These are phyloP conservation scores for Bipolaris oryzae DNA, from an alignment of 2,329 filamentous ascomycete species.

Conservation along the genomic window DNA sequence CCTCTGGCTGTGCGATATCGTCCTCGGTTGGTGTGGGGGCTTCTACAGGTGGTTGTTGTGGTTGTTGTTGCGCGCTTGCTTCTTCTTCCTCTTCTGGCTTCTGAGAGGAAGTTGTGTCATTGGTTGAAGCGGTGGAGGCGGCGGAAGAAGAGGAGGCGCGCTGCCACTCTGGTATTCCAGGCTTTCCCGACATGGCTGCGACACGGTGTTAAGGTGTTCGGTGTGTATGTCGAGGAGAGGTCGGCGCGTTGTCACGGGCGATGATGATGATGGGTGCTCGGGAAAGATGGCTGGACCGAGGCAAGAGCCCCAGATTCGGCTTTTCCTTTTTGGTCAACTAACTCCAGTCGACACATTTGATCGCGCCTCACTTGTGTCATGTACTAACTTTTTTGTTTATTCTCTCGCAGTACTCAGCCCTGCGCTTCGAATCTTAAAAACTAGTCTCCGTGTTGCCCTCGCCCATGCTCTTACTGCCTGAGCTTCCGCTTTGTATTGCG, in stretches of 20 bases:
- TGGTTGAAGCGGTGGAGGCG: constrained; percentile 4
- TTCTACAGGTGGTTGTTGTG: constrained; percentile 12
- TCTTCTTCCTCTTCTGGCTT: constrained; percentile 24
- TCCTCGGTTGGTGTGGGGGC: constrained; percentile 22
- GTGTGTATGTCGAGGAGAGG: background rate
- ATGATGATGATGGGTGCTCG: constrained; percentile 15
- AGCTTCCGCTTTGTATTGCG: constrained; percentile 89
- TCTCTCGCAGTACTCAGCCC: background rate
- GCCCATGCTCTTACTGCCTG: constrained; percentile 89
- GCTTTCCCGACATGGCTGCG: constrained; percentile 28
- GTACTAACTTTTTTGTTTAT: background rate
- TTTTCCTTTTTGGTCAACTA: constrained; percentile 10
- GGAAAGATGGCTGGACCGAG: constrained; percentile 31
- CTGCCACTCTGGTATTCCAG: constrained; percentile 47
- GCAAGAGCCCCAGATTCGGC: constrained; percentile 18
- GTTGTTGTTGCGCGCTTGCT: constrained; percentile 20
- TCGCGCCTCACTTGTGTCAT: background rate
- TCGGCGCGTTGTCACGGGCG: constrained; percentile 9
- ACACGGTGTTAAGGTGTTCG: background rate
- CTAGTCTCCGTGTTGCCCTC: constrained; percentile 83
- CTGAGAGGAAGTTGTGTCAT: constrained; percentile 12
- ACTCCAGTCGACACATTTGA: background rate
- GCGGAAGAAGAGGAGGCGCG: constrained; percentile 20
- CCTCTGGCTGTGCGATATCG: constrained; percentile 6
- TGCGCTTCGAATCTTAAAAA: background rate